Conservation (phyloP, 2,329 filamentous ascomycete species). For the Pseudogymnoascus sp. region DNA sequence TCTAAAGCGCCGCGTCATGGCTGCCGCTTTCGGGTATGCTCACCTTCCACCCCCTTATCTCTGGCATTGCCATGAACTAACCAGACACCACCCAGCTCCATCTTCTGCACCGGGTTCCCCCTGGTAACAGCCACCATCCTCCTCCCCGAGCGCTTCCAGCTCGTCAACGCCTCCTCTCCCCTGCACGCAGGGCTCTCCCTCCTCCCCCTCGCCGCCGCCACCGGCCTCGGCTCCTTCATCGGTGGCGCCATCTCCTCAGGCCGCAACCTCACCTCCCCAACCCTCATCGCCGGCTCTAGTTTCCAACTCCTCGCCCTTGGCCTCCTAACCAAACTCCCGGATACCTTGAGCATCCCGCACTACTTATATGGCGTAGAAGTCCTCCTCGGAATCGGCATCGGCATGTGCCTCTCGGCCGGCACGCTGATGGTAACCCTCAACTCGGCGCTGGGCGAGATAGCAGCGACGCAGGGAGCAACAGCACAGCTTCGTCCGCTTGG, state of each 20-base stretch:
- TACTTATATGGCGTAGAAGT: conserved; percentile 9
- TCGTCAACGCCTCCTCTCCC: conserved; percentile 8
- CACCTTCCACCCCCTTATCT: not conserved
- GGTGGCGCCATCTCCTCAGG: conserved; percentile 6
- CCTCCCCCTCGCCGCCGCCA: conserved; percentile 10
- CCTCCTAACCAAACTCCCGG: conserved; percentile 10
- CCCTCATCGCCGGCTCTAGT: conserved; percentile 3
- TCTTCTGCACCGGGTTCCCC: conserved; percentile 9
- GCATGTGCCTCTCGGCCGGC: conserved; percentile 10
- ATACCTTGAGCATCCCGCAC: not conserved
- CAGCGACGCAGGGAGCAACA: conserved; percentile 52
- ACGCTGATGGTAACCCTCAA: conserved; percentile 5
- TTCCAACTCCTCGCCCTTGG: conserved; percentile 10
- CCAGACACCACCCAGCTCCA: not conserved
- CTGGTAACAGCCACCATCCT: conserved; percentile 8
- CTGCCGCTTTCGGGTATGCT: conserved; percentile 6
- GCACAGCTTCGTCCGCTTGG: conserved; percentile 54
- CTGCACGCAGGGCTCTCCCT: conserved; percentile 9
- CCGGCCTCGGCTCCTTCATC: conserved; percentile 9
- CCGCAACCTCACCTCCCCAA: conserved; percentile 10
- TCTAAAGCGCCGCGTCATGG: conserved; percentile 10
- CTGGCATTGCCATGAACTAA: not conserved
- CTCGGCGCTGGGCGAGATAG: conserved; percentile 20
- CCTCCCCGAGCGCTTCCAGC: conserved; percentile 12
- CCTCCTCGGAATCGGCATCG: conserved; percentile 11